Percentiles rank a stretch among this genome's conserved stretches.
phyloP scores from a whole-genome alignment of 352 stramenopile genomes.

The Globisporangium parvum region DNA sequence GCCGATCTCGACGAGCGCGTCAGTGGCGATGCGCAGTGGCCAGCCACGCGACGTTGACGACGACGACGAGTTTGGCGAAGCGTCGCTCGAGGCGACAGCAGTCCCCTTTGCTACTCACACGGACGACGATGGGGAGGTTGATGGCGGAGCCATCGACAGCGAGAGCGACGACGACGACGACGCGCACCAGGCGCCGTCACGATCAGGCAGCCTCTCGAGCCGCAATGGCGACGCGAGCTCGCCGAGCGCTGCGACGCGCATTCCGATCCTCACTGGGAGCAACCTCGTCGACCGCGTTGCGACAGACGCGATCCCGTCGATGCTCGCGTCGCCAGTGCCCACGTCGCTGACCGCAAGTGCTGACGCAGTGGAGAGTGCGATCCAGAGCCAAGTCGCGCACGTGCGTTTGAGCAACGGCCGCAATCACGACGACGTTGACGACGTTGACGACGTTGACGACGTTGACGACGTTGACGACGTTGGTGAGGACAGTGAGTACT shows the following conservation, averaged over 20 bases:
- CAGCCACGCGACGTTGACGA: neutral
- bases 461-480: slow-evolving; percentile 18
- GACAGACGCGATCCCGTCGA: slow-evolving; percentile 13
- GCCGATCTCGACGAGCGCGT: slow-evolving; percentile 2
- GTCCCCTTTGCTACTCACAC: neutral
- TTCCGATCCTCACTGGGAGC: slow-evolving; percentile 18
- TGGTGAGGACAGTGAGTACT: slow-evolving; percentile 40
- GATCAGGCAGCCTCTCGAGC: neutral
- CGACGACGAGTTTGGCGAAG: slow-evolving; percentile 17
- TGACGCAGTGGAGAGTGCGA: slow-evolving; percentile 2
- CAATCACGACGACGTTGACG: slow-evolving; percentile 13
- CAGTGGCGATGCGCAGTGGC: neutral
- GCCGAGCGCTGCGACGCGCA: slow-evolving; percentile 12
- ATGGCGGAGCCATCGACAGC: slow-evolving; percentile 14
- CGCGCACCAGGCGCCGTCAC: neutral
- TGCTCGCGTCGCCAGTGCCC: slow-evolving; percentile 2
- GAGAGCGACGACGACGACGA: neutral
- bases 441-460: slow-evolving; percentile 29
- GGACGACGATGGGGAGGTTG: neutral
- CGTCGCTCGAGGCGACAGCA: slow-evolving; percentile 9
- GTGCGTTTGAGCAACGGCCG: slow-evolving; percentile 4
- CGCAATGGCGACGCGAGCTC: neutral
- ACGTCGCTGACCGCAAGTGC: neutral
- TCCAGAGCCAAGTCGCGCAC: slow-evolving; percentile 1
- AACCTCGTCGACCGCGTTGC: slow-evolving; percentile 13